Base-by-base conservation (phyloP, 2,329 filamentous ascomycete species). In the Ambrosiella cleistominuta region DNA sequence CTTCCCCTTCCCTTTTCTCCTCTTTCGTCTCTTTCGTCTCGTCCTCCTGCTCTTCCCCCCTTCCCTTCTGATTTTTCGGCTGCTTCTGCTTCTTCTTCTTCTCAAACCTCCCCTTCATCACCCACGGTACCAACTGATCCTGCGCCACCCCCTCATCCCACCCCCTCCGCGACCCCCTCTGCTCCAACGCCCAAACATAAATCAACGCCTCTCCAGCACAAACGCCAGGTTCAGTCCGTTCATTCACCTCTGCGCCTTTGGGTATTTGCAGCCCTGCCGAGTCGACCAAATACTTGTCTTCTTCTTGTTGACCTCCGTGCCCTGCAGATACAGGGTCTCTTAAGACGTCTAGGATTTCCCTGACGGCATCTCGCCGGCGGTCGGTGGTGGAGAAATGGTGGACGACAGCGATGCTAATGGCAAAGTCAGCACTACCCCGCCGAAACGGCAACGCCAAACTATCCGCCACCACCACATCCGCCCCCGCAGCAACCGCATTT, bases 61-160 rank as follows among this genome's bases (percentile, higher is more conserved):
- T 17, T 11, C n/a, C 2, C 5, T n/a, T 42, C 40, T 6, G 40
- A 13, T 2, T 13, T 7, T 15, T 47, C 44, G 8, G 36, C 39
- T 27, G 35, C n/a, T 38, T 57, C 13, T 27, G 50, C 51, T 57
- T 38, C 47, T 57, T 49, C n/a, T 53, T 60, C 27, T 40, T 49
- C n/a, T 54, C 36, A 62, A 60, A 64, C 54, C 66, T 66, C 53
- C 62, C 65, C 66, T 71, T 72, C 68, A 90, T 79, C 27, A 97
- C 88, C 93, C 93, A 98, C 12, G 93, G 90, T 53, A 98, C 93
- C 73, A 97, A 85, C 61, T 93, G 82, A 72, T 98, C 93, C 73
- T 97, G 91, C 63, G 85, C 79, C 62, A 84, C 80, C 17, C 82
- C 82, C 67, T 86, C 83, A 66, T 89, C 82, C 91, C 91, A 98